A percentile compares a stretch with the other conserved stretches of the same genome.
phyloP scores from a whole-genome alignment of 371 early-diverging fungal genomes.

The Actinomortierella wolfii region DNA sequence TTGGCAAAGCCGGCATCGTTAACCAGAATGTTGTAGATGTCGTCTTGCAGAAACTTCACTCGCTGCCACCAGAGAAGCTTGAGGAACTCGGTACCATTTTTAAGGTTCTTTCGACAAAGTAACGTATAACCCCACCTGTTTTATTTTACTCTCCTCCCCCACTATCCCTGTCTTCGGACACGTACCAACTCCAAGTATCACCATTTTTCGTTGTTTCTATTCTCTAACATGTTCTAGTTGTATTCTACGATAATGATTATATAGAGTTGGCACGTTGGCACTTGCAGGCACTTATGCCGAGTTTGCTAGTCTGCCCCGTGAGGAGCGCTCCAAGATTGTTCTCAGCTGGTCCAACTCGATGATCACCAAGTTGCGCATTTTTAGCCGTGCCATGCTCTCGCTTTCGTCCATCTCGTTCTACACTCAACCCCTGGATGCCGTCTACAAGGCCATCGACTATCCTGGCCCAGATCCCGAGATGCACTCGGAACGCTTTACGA shows the following conservation, averaged over 20 bases:
- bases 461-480: conserved; percentile 52
- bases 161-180: neutral
- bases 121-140: neutral
- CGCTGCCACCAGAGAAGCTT: conserved; percentile 33
- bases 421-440: conserved; percentile 15
- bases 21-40: conserved; percentile 22
- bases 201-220: neutral
- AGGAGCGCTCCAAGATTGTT: conserved; percentile 56
- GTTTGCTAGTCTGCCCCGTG: conserved; percentile 52
- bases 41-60: conserved; percentile 23
- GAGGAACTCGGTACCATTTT: conserved; percentile 41
- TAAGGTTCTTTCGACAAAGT: conserved; percentile 44
- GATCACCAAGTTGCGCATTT: conserved; percentile 53
- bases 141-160: neutral
- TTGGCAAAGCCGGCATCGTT: conserved; percentile 30
- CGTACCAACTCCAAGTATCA: neutral
- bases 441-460: conserved; percentile 51
- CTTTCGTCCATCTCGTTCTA: conserved; percentile 20
- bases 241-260: conserved; percentile 46
- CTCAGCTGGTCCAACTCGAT: conserved; percentile 52
- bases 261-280: conserved; percentile 57
- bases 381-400: conserved; percentile 19
- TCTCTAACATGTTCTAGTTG: neutral
- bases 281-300: conserved; percentile 57
- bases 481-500: conserved; percentile 39